Conservation (phyloP, 1,284 basidiomycete genomes). For the Phellopilus nigrolimitatus region DNA sequence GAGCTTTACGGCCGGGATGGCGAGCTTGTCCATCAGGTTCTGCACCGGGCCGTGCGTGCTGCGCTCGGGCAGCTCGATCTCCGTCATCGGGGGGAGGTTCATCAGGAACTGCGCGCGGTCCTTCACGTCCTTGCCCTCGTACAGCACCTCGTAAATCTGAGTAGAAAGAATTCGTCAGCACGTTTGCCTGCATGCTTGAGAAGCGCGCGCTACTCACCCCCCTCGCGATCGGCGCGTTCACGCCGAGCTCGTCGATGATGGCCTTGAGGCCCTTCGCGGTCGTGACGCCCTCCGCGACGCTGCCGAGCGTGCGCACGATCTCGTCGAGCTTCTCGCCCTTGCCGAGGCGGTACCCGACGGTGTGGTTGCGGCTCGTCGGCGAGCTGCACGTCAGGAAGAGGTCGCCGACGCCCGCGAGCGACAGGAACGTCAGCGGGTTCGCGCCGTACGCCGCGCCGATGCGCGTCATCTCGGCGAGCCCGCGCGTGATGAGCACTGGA, state of each 20-base stretch:
- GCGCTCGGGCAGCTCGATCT: slow-evolving; percentile 63
- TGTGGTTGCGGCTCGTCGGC: slow-evolving; percentile 77
- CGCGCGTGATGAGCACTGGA: slow-evolving; percentile 79
- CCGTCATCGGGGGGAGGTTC: slow-evolving; percentile 61
- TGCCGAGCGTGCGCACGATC: slow-evolving; percentile 72
- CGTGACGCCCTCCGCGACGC: slow-evolving; percentile 80
- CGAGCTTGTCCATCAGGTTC: slow-evolving; percentile 60
- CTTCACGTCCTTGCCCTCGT: slow-evolving; percentile 59
- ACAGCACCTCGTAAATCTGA: slow-evolving; percentile 71
- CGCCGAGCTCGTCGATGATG: slow-evolving; percentile 65
- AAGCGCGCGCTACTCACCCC: no score
- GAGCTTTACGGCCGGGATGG: no score
- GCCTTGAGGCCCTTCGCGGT: slow-evolving; percentile 71
- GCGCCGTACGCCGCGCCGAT: slow-evolving; percentile 76
- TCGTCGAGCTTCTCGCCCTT: slow-evolving; percentile 68
- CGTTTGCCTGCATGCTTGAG: no score
- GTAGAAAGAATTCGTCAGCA: no score
- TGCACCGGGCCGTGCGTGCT: slow-evolving; percentile 54
- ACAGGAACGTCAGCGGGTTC: slow-evolving; percentile 85
- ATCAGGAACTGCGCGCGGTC: slow-evolving; percentile 61
- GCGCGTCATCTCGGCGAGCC: slow-evolving; percentile 79
- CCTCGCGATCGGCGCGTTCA: slow-evolving; percentile 68
- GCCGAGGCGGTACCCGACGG: slow-evolving; percentile 75
- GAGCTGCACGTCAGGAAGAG: slow-evolving; percentile 83
- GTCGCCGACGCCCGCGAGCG: slow-evolving; percentile 77